Conservation (phyloP, 1,284 basidiomycete genomes). For the Filobasidium uniguttulatum region DNA sequence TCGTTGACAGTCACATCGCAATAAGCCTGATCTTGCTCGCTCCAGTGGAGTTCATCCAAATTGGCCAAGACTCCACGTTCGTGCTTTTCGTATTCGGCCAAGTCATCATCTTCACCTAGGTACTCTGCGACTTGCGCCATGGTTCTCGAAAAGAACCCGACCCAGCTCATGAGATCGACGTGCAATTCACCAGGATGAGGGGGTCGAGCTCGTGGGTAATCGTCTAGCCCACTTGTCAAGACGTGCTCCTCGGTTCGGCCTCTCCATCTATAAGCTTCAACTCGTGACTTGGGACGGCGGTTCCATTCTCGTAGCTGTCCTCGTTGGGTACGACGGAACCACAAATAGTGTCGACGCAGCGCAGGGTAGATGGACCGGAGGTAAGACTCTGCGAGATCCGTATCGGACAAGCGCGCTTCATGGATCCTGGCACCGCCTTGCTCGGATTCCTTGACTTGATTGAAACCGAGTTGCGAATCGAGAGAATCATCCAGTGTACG, state of each 20-base stretch:
- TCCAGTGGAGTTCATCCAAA: slow-evolving; percentile 90
- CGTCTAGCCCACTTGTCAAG: slow-evolving; percentile 85
- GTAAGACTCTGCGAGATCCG: slow-evolving; percentile 51
- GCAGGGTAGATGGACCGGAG: slow-evolving; percentile 67
- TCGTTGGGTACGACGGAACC: slow-evolving; percentile 85
- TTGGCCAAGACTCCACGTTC: slow-evolving; percentile 69
- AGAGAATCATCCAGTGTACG: slow-evolving; percentile 39
- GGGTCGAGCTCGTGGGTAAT: slow-evolving; percentile 69
- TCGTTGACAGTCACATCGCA: slow-evolving; percentile 75
- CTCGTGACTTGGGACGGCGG: slow-evolving; percentile 62
- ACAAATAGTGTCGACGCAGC: slow-evolving; percentile 78
- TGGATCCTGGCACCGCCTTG: slow-evolving; percentile 11
- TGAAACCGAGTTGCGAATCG: slow-evolving; percentile 44
- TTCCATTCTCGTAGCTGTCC: slow-evolving; percentile 84
- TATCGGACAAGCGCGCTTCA: slow-evolving; percentile 46
- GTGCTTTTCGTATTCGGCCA: slow-evolving; percentile 55
- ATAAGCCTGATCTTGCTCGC: slow-evolving; percentile 73
- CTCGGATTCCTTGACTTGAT: background rate
- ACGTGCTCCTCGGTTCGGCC: slow-evolving; percentile 78
- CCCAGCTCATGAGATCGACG: slow-evolving; percentile 83
- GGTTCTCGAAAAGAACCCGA: slow-evolving; percentile 80
- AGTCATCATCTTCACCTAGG: slow-evolving; percentile 68
- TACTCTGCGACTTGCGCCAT: slow-evolving; percentile 75
- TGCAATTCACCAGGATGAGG: slow-evolving; percentile 85
- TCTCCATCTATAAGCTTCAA: slow-evolving; percentile 85